Conservation (phyloP, 2,329 filamentous ascomycete species). For the Talaromyces islandicus region DNA sequence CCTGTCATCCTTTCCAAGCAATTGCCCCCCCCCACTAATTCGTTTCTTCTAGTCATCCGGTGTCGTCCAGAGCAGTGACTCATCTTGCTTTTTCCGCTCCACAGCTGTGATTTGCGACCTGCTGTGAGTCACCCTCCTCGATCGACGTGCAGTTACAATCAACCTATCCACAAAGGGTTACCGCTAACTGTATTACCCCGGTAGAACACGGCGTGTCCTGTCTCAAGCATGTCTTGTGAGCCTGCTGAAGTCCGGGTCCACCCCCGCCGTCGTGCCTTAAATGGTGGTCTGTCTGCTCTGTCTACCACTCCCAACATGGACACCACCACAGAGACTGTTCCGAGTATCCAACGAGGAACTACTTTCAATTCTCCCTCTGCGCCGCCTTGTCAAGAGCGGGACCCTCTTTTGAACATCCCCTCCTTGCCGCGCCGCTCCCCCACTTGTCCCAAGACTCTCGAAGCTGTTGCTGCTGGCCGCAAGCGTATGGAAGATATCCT, state of each 20-base stretch:
- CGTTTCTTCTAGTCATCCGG: not conserved
- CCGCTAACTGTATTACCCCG: not conserved
- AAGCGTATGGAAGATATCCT: constrained; percentile 64
- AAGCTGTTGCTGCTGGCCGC: constrained; percentile 64
- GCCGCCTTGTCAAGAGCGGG: constrained; percentile 33
- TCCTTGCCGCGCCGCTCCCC: constrained; percentile 60
- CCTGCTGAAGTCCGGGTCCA: constrained; percentile 26
- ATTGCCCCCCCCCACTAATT: not conserved
- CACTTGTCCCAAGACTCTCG: constrained; percentile 50
- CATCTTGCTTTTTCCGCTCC: not conserved
- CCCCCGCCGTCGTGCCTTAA: constrained; percentile 31
- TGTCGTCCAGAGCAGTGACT: not conserved
- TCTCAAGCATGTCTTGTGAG: not conserved
- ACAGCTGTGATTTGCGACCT: not conserved
- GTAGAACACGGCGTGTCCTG: constrained; percentile 13
- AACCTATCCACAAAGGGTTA: not conserved
- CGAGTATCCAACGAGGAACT: constrained; percentile 60
- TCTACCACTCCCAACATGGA: constrained; percentile 17
- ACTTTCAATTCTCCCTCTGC: constrained; percentile 50
- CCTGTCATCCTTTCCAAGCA: not conserved
- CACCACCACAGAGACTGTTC: constrained; percentile 14
- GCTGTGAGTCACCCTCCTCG: not conserved
- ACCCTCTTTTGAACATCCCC: constrained; percentile 39
- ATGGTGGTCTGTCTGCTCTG: constrained; percentile 21
- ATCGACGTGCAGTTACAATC: not conserved